A percentile compares a stretch with the other conserved stretches of the same genome.
phyloP scores from a whole-genome alignment of 2,329 filamentous ascomycete genomes.

The Zymoseptoria passerinii region DNA sequence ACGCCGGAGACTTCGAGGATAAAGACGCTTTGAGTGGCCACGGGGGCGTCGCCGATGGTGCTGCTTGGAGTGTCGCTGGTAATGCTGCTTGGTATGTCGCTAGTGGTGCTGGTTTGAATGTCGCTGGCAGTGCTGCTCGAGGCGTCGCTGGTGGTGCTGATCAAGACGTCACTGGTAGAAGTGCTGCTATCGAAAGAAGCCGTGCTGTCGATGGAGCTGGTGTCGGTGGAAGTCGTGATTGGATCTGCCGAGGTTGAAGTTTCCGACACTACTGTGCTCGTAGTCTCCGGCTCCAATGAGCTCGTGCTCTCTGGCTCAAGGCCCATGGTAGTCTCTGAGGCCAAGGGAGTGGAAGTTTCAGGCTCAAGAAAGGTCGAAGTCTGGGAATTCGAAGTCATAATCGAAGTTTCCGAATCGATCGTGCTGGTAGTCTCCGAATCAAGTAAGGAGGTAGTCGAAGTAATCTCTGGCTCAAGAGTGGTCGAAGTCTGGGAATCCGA shows the following conservation, averaged over 20 bases:
- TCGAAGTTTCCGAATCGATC: not conserved
- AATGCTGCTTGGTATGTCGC: no score
- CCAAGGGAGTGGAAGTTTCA: not conserved
- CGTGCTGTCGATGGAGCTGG: no score
- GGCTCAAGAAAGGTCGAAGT: not conserved
- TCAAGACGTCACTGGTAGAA: no score
- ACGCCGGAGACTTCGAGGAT: not conserved
- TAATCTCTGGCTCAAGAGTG: not conserved
- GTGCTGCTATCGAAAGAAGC: no score
- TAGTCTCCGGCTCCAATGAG: not conserved
- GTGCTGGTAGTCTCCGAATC: not conserved
- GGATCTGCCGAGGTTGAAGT: no score
- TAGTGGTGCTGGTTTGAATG: constrained; percentile 1
- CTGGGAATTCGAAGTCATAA: no score
- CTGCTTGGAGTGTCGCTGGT: not conserved
- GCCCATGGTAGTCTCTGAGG: not conserved
- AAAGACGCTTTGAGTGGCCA: not conserved
- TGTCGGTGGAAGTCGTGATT: no score
- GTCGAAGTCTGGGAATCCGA: not conserved
- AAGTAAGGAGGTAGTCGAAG: no score
- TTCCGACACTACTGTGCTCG: not conserved
- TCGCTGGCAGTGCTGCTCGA: not conserved
- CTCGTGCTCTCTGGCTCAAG: no score
- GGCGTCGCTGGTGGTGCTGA: not conserved
- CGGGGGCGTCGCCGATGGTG: not conserved